Percentiles rank a stretch among this genome's conserved stretches.
Evolutionary conservation across 768 basidiomycete genomes (phyloP).

Genomic region (Lyophyllum decastes): DNA sequence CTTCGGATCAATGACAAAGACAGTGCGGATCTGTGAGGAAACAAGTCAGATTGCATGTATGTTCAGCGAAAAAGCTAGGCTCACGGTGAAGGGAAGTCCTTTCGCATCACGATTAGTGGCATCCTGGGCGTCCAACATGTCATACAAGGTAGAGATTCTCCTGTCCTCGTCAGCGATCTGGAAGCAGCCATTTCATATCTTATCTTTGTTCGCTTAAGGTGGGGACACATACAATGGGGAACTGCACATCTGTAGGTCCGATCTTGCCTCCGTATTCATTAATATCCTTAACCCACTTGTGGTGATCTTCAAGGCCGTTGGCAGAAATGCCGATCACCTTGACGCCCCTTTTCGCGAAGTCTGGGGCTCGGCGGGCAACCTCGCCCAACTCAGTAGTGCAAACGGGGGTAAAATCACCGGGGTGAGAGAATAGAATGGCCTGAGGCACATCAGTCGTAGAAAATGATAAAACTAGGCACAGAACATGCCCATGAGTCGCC

Average conservation of each 20-base stretch:
- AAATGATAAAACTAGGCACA: neutral
- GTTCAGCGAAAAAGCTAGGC: constrained; percentile 9
- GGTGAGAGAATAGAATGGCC: constrained; percentile 93
- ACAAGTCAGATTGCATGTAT: neutral
- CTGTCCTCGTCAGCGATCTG: constrained; percentile 93
- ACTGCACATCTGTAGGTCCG: constrained; percentile 75
- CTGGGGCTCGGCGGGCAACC: constrained; percentile 82
- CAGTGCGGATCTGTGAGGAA: constrained; percentile 78
- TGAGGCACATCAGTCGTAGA: constrained; percentile 25
- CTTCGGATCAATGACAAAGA: constrained; percentile 97
- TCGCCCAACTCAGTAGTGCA: constrained; percentile 98
- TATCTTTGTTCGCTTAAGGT: neutral
- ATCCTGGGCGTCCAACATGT: constrained; percentile 97
- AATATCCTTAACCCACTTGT: constrained; percentile 89
- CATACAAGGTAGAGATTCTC: constrained; percentile 82
- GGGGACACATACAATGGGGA: constrained; percentile 80
- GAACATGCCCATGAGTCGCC: constrained; percentile 81
- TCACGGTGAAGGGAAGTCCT: constrained; percentile 91
- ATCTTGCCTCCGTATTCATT: constrained; percentile 72
- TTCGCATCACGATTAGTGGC: constrained; percentile 84
- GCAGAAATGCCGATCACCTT: constrained; percentile 95
- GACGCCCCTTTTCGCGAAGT: constrained; percentile 86
- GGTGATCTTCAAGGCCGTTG: constrained; percentile 83
- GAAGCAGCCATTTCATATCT: neutral
- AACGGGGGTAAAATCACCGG: constrained; percentile 90